Conservation (phyloP, 1,284 basidiomycete genomes). For the Trametes pubescens region DNA sequence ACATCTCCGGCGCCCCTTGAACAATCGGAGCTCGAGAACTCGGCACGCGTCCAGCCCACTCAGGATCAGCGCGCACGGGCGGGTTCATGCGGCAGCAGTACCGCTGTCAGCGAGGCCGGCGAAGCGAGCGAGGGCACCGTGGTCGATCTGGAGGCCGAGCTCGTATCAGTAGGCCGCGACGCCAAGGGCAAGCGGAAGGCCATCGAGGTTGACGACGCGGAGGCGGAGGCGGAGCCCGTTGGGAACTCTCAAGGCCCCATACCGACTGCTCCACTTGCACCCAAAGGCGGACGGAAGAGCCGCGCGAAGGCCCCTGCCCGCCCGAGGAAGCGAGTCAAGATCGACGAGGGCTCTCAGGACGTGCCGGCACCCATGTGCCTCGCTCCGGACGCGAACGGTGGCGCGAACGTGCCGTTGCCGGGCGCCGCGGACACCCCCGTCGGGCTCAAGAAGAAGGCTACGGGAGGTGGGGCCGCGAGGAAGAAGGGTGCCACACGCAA, state of each 20-base stretch:
- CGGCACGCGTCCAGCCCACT: background rate
- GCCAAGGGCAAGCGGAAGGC: conserved; percentile 28
- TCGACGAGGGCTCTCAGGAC: background rate
- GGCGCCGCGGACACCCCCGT: background rate
- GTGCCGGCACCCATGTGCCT: background rate
- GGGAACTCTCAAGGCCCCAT: conserved; percentile 8
- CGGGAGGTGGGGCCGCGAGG: background rate
- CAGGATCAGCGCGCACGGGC: conserved; percentile 17
- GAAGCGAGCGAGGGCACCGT: conserved; percentile 33
- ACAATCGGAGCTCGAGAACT: conserved; percentile 1
- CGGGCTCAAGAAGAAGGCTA: conserved; percentile 7
- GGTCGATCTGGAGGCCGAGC: conserved; percentile 24
- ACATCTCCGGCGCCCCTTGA: conserved; percentile 16
- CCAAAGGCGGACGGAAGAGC: conserved; percentile 10
- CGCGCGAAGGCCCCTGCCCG: conserved; percentile 12
- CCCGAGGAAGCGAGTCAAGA: conserved; percentile 22
- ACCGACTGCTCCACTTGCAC: background rate
- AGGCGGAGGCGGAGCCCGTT: background rate
- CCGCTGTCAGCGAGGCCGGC: conserved; percentile 34
- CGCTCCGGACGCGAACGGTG: conserved; percentile 4
- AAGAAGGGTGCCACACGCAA: conserved; percentile 7
- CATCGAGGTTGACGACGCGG: conserved; percentile 15
- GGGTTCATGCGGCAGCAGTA: conserved; percentile 35
- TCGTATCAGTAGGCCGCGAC: background rate
- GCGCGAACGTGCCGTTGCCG: conserved; percentile 6